These are phyloP conservation scores for Trichophyton schoenleinii DNA, from an alignment of 2,329 filamentous ascomycete genomes.

Conservation along the genomic window DNA sequence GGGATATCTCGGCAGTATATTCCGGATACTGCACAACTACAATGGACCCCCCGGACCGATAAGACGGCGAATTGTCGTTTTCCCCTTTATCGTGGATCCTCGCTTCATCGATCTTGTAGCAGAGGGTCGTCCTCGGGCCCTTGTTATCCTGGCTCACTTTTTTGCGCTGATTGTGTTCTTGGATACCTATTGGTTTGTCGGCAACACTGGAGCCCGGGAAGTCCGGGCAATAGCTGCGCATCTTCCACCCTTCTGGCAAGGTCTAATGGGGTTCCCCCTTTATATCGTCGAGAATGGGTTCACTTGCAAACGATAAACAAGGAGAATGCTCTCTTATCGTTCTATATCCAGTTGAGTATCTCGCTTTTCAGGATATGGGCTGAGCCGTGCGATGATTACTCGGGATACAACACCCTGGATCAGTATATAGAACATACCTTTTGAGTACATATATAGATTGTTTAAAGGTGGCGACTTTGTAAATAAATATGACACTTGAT, in stretches of 20 bases:
- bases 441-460: too few species aligned
- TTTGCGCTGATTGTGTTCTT: not conserved
- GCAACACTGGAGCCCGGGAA: not conserved
- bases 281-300: not conserved
- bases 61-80: not conserved
- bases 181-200: conserved; percentile 1
- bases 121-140: not conserved
- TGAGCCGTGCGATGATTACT: too few species aligned
- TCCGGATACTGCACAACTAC: not conserved
- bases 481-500: too few species aligned
- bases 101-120: conserved; percentile 1
- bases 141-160: not conserved
- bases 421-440: too few species aligned
- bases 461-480: too few species aligned
- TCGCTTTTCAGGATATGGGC: too few species aligned
- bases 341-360: too few species aligned
- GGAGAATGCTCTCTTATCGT: not conserved
- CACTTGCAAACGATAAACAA: not conserved
- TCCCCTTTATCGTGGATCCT: conserved; percentile 1
- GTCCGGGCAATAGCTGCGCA: not conserved
- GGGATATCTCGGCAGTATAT: not conserved
- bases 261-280: not conserved
- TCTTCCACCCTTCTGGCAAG: not conserved
- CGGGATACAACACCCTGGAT: too few species aligned
- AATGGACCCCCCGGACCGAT: not conserved